Evolutionary conservation across 2,329 filamentous ascomycete genomes (phyloP), one percentile per base, ranked within the genome.

Genomic region (Pseudocercospora vitis): DNA sequence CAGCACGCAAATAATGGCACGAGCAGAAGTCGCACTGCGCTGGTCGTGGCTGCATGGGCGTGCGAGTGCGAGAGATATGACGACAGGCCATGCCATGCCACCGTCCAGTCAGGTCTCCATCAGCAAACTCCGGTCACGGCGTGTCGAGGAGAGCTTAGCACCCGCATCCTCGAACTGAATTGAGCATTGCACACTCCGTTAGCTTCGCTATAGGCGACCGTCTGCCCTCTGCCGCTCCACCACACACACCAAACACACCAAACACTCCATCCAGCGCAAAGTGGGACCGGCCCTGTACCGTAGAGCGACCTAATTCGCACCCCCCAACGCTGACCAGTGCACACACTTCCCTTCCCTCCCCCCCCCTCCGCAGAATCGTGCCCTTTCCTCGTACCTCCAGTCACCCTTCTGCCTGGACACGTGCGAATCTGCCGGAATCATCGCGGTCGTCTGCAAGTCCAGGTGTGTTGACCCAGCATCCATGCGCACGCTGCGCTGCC

Each of bases 121-220:
- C 31, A 32, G 31, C 31, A 32, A 9, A 35, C n/a, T n/a, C n/a
- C n/a, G n/a, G n/a, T n/a, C n/a, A n/a, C n/a, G n/a, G n/a, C n/a
- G n/a, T n/a, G n/a, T n/a, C n/a, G n/a, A n/a, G n/a, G n/a, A n/a
- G n/a, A n/a, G n/a, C n/a, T n/a, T n/a, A n/a, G n/a, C n/a, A n/a
- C 37, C 16, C 37, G 37, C 37, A 40, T 40, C 37, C 23, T 40
- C 37, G 14, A 12, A 23, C 37, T 40, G 37, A 39, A 39, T 39
- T 19, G 35, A 39, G 35, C 35, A 39, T 39, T 39, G 50, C 50
- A 52, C 50, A 35, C 40, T 37, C 32, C 45, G 6, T 47, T 52
- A 47, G 50, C 50, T 46, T 47, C 50, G 28, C 19, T 40, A 47
- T 40, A 52, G 31, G 42, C 50, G 42, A 44, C 24, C 28, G 50